phyloP scores from a whole-genome alignment of 352 stramenopile species.

The Elongisporangium prolatum region DNA sequence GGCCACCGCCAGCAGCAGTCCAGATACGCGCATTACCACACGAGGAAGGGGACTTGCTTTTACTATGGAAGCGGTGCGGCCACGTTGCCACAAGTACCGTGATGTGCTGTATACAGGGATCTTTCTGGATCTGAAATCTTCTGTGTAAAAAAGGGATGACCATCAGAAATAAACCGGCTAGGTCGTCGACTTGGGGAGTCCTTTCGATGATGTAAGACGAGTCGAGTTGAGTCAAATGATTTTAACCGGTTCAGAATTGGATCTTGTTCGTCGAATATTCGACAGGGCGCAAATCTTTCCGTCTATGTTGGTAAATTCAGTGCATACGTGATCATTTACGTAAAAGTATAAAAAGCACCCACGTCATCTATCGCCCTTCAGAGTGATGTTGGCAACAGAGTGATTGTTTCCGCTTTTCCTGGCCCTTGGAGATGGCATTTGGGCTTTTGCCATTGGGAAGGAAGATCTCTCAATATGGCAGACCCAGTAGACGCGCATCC shows the following conservation, averaged over 20 bases:
- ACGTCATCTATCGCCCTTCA: neutral
- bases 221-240: neutral
- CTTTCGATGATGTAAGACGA: neutral
- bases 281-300: neutral
- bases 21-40: neutral
- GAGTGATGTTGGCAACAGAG: neutral
- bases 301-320: neutral
- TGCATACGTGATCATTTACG: neutral
- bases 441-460: neutral
- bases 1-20: conserved; percentile 6
- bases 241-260: neutral
- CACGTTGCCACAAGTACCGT: neutral
- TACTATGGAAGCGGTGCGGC: neutral
- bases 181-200: neutral
- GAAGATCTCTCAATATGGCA: neutral
- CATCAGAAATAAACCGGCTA: neutral
- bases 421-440: neutral
- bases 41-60: neutral
- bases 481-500: conserved; percentile 15
- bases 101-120: neutral
- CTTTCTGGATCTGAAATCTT: neutral
- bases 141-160: neutral
- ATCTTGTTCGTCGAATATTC: neutral
- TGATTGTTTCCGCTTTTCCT: neutral
- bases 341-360: neutral